Base-by-base conservation (phyloP, 1,284 basidiomycete genomes). In the Leccinum olivaceoglutinosum region DNA sequence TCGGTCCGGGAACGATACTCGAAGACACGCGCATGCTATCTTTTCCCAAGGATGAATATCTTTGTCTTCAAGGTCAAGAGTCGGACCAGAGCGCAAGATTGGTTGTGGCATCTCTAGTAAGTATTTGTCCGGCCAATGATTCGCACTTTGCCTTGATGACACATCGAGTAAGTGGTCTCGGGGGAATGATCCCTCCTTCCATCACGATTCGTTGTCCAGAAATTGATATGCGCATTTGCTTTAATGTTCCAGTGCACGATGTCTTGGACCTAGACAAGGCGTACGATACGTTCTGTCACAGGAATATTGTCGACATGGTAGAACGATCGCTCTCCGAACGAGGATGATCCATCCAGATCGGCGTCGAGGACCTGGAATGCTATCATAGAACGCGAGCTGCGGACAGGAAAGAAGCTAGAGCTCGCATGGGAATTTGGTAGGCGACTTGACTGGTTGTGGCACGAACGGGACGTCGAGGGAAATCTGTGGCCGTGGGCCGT, bases 361-460 rank as follows among this genome's bases (percentile, higher is more conserved):
- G 58, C 39, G 25, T 65, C 64, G 32, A 62, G 80, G 10, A 85
- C 88, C 62, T 93, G 88, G 84, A 79, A 85, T 44, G 73, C 77
- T 60, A 71, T 89, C n/a, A 78, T 91, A 60, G 82, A 86, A 65
- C 74, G 75, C 18, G 79, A 84, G 54, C 69, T 87, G 4, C 72
- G 70, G 29, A 76, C 79, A 51, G 92, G 91, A 18, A 79, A 82
- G 62, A 75, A 77, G 18, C 76, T 94, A 53, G 84, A 87, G 70
- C 80, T 95, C 18, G 89, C 88, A 54, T 95, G 93, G 93, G 81
- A 90, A 34, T 75, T 81, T 59, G 87, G 83, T 55, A 84, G 84
- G 1, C 84, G 84, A 66, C 73, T 94, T 57, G 92, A 95, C 71
- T 95, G 93, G 93, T 80, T 93, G 46, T 88, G 86, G 84, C 79